Base-by-base conservation (phyloP, 257 asterid genomes). In the Hygrophila difformis region DNA sequence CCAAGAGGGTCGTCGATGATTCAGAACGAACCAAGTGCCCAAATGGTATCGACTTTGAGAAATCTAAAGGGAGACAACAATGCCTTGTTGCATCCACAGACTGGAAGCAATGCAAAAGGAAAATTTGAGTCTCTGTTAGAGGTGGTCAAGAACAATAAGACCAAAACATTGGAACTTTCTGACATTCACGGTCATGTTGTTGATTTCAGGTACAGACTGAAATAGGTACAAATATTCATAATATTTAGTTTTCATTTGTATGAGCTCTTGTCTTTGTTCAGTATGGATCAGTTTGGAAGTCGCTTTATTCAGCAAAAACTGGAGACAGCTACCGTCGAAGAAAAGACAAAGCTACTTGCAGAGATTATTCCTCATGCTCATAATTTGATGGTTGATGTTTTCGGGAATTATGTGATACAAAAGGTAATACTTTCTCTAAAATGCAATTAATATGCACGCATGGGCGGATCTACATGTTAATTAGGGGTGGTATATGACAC, bases 301-400 rank as follows among this genome's bases (percentile, higher is more conserved):
- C 93, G 93, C 40, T 84, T 88, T 61, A 84, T 84, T 69, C 97
- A 88, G 68, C 92, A 84, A 82, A 85, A 79, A 75, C 75, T 89
- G 35, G 98, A 82, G 70, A 79, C 71, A 39, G 93, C 96, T 49
- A 65, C 78, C 23, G 51, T 35, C 0, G 85, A 82, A 52, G 96
- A 79, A 43, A 89, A 89, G 74, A 69, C 49, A 8, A 75, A 75
- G 73, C 66, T 85, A 67, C 76, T 89, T 40, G 58, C 71, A 0
- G 77, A 73, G 55, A 77, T 85, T 49, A 57, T 79, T 54, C 89
- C 86, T 46, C 79, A 73, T 68, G 93, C 81, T 44, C 93, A 69
- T 53, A 67, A 52, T 49, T 72, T 85, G 63, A 82, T 82, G 84
- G 72, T 74, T 8, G 94, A 89, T 62, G 96, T 82, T 40, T 89